Conservation (phyloP, 352 stramenopile species). For the Globisporangium irregulare region DNA sequence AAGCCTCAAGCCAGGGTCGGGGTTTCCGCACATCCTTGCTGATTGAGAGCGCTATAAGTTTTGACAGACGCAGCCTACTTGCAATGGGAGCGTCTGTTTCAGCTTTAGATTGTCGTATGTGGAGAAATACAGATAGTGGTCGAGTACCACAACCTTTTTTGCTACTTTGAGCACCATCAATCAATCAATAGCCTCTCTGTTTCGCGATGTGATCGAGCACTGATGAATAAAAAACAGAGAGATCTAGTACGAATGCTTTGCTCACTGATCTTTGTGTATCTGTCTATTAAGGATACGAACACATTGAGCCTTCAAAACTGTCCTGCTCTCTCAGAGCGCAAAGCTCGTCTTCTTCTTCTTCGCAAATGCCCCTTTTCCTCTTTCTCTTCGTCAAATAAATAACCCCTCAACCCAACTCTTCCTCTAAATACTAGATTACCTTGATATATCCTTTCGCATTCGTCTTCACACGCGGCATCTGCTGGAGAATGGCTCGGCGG, state of each 20-base stretch:
- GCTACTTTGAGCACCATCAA: too few species aligned
- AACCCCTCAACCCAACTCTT: neutral
- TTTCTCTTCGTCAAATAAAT: neutral
- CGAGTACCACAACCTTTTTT: too few species aligned
- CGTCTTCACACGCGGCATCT: neutral
- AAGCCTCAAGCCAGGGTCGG: too few species aligned
- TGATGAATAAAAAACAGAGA: too few species aligned
- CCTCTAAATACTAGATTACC: constrained; percentile 6
- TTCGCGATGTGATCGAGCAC: too few species aligned
- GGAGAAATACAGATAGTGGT: too few species aligned
- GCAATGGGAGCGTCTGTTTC: too few species aligned
- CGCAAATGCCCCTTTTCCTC: neutral
- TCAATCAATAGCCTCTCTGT: too few species aligned
- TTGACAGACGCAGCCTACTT: too few species aligned
- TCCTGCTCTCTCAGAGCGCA: neutral
- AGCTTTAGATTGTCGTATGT: too few species aligned
- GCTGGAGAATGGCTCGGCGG: neutral
- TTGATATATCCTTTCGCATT: neutral
- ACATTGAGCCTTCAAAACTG: neutral
- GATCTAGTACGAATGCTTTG: neutral
- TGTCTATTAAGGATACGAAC: neutral
- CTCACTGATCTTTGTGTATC: neutral
- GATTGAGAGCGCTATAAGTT: too few species aligned
- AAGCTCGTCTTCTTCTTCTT: neutral
- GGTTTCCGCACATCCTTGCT: too few species aligned